Percentiles rank a stretch among this genome's conserved stretches.
These are phyloP conservation scores for Beauveria sp. DNA, from an alignment of 2,329 filamentous ascomycete genomes.

Conservation along the genomic window DNA sequence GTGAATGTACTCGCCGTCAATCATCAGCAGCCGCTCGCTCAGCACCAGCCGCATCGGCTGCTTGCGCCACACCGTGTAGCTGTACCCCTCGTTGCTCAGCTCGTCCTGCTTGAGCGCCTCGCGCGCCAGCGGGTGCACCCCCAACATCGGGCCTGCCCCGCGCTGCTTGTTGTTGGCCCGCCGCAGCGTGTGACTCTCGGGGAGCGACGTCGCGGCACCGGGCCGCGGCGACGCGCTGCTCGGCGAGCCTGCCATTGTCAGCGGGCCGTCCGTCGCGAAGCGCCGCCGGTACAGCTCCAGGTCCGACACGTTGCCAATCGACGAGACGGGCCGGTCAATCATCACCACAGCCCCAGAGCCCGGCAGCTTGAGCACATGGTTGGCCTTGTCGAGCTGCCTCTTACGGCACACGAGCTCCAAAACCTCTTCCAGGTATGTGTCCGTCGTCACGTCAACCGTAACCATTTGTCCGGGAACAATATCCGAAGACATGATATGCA, in stretches of 20 bases:
- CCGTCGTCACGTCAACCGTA: slow-evolving; percentile 68
- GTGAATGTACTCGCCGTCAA: slow-evolving; percentile 81
- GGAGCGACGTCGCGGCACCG: slow-evolving; percentile 31
- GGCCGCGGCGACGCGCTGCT: slow-evolving; percentile 63
- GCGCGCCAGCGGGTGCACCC: slow-evolving; percentile 59
- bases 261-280: slow-evolving; percentile 66
- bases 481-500: slow-evolving; percentile 65
- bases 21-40: slow-evolving; percentile 68
- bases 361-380: slow-evolving; percentile 71
- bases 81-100: slow-evolving; percentile 53
- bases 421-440: slow-evolving; percentile 77
- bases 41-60: slow-evolving; percentile 75
- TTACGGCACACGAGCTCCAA: slow-evolving; percentile 72
- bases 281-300: slow-evolving; percentile 69
- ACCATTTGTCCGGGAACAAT: slow-evolving; percentile 65
- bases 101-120: slow-evolving; percentile 54
- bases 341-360: slow-evolving; percentile 68
- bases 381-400: slow-evolving; percentile 69
- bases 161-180: slow-evolving; percentile 14
- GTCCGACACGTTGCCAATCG: slow-evolving; percentile 66
- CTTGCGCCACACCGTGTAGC: slow-evolving; percentile 74
- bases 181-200: slow-evolving; percentile 30
- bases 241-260: slow-evolving; percentile 61
- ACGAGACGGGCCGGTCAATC: slow-evolving; percentile 70
- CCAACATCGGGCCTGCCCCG: slow-evolving; percentile 46